Base-by-base conservation (phyloP, 345 rosid genomes). In the Aquilaria sinensis region DNA sequence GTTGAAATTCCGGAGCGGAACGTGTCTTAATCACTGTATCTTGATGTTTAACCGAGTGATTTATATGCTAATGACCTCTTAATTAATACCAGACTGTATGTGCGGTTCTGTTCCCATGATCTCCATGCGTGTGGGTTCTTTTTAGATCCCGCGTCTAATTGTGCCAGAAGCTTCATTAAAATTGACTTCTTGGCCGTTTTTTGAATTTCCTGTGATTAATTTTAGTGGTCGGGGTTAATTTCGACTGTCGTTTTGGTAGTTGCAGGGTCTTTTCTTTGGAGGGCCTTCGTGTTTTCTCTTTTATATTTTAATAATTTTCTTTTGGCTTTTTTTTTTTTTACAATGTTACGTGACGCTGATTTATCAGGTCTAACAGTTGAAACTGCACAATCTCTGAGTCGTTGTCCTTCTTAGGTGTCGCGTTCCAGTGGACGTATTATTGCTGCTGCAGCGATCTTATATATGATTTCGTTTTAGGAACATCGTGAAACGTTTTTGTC, bases 241-340 rank as follows among this genome's bases (percentile, higher is more conserved):
- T 58, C 31, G 56, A 67, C 29, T 74, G 79, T 74, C 71, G 79
- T 77, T 76, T 75, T 56, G 81, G 78, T 75, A 57, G 83, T 77
- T 85, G 82, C 64, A 43, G 72, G 63, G 86, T 81, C 81, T 62
- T 72, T 67, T 77, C 78, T 46, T 55, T 50, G 70, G 58, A 71
- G 57, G 70, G 56, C 34, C 32, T 60, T 31, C 31, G 34, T 46
- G 29, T 60, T n/a, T 48, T 48, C 10, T 12, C 13, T 34, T 65
- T 61, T 61, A 23, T 46, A 23, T 30, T 41, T 72, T 48, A 37
- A n/a, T 60, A 49, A 9, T 14, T 9, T 37, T 1, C 11, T 29
- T 47, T 55, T 6, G 65, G 6, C 14, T 23, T 43, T 46, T 46
- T n/a, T 52, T 63, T 10, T 46, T 61, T 23, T 23, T 23, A 23